Evolutionary conservation across 345 rosid genomes (phyloP).

Genomic region (Conringia planisiliqua): DNA sequence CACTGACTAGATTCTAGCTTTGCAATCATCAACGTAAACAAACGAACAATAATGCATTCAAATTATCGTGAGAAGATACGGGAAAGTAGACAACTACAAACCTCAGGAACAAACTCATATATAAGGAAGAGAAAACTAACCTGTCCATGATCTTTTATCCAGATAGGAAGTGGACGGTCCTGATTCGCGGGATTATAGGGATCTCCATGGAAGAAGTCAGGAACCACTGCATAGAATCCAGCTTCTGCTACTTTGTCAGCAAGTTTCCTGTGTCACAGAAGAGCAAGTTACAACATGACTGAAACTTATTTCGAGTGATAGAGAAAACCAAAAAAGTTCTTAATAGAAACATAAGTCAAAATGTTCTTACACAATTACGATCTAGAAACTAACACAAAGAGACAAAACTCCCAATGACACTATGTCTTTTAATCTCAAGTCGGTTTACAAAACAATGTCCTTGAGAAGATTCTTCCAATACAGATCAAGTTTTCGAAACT

Average conservation of each 20-base stretch:
- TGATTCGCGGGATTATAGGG: slow-evolving; percentile 42
- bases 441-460: not conserved
- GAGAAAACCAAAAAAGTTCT: not conserved
- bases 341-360: not conserved
- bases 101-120: not conserved
- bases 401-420: not conserved
- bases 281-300: not conserved
- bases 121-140: slow-evolving; percentile 42
- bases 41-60: not conserved
- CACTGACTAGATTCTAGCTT: not conserved
- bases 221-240: slow-evolving; percentile 69
- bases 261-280: slow-evolving; percentile 48
- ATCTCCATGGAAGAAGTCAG: slow-evolving; percentile 67
- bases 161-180: slow-evolving; percentile 43
- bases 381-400: not conserved
- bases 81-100: not conserved
- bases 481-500: not conserved
- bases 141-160: slow-evolving; percentile 62
- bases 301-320: not conserved
- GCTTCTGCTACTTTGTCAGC: slow-evolving; percentile 78
- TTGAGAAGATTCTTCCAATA: not conserved
- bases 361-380: not conserved
- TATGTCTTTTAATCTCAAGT: too few species aligned
- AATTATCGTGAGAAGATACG: not conserved
- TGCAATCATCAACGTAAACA: not conserved